Evolutionary conservation across 371 early-diverging fungal species (phyloP).

Genomic region (Circinella umbellata): DNA sequence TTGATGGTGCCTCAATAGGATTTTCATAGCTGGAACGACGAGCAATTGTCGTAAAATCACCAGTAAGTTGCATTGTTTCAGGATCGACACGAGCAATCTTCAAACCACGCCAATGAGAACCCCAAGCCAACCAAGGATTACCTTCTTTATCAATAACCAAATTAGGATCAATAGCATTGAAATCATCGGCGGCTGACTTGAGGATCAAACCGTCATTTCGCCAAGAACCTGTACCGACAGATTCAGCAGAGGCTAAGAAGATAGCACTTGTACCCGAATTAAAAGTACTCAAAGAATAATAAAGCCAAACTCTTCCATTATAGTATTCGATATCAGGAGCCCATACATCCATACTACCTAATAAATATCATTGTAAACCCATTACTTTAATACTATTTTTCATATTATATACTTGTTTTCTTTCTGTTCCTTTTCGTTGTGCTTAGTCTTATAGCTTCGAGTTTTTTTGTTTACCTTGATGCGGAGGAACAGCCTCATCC

Average conservation of each 20-base stretch:
- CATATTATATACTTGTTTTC: too few relatives aligned
- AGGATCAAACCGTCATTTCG: slow-evolving; percentile 18
- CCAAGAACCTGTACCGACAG: slow-evolving; percentile 19
- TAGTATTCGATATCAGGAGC: slow-evolving; percentile 17
- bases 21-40: not conserved
- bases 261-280: slow-evolving; percentile 10
- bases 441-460: too few relatives aligned
- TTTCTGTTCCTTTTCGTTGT: too few relatives aligned
- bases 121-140: slow-evolving; percentile 19
- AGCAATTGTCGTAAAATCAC: slow-evolving; percentile 11
- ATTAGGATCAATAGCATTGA: slow-evolving; percentile 20
- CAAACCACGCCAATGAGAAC: slow-evolving; percentile 20
- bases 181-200: slow-evolving; percentile 10
- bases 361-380: not conserved
- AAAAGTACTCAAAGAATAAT: slow-evolving; percentile 17
- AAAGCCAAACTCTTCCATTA: slow-evolving; percentile 15
- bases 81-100: slow-evolving; percentile 17
- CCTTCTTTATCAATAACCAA: slow-evolving; percentile 12
- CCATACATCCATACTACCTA: slow-evolving; percentile 17
- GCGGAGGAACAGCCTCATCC: not conserved
- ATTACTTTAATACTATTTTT: too few relatives aligned
- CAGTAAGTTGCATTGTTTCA: slow-evolving; percentile 17
- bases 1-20: slow-evolving; percentile 17
- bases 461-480: not conserved
- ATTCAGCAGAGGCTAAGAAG: slow-evolving; percentile 14